A percentile compares a stretch with the other conserved stretches of the same genome.
These are phyloP conservation scores for Ocimum tenuiflorum DNA, from an alignment of 257 asterid species.

Conservation along the genomic window DNA sequence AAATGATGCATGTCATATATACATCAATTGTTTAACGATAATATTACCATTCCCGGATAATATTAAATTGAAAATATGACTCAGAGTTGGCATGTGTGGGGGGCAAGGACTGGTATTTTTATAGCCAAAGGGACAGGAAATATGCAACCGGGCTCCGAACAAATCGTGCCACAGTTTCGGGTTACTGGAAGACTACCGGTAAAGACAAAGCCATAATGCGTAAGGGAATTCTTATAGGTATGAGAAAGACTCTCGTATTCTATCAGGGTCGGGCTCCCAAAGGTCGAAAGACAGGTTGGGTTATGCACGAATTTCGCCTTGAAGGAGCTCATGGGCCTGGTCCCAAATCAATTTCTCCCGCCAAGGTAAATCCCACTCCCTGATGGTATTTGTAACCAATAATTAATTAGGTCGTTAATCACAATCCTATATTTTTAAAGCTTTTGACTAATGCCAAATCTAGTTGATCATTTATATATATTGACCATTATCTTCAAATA, in stretches of 20 bases:
- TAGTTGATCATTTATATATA: conserved; percentile 17
- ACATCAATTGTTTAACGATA: too few relatives aligned
- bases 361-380: too few relatives aligned
- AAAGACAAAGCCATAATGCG: conserved; percentile 53
- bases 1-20: too few relatives aligned
- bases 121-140: conserved; percentile 73
- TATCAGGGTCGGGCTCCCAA: conserved; percentile 90
- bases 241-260: conserved; percentile 85
- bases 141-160: conserved; percentile 82
- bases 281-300: conserved; percentile 82
- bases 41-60: too few relatives aligned
- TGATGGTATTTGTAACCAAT: too few relatives aligned
- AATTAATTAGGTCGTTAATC: conserved; percentile 17
- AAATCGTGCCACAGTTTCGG: conserved; percentile 76
- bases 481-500: conserved; percentile 28
- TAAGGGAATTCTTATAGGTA: conserved; percentile 61
- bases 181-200: conserved; percentile 96
- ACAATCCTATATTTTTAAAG: not conserved
- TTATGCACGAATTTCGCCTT: conserved; percentile 84
- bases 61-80: too few relatives aligned
- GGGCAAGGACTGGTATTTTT: conserved; percentile 74
- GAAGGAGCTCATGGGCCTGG: conserved; percentile 56
- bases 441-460: conserved; percentile 20
- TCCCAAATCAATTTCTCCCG: conserved; percentile 27
- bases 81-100: conserved; percentile 73